These are phyloP conservation scores for Zopfochytrium polystomum DNA, from an alignment of 371 early-diverging fungal species.

Conservation along the genomic window DNA sequence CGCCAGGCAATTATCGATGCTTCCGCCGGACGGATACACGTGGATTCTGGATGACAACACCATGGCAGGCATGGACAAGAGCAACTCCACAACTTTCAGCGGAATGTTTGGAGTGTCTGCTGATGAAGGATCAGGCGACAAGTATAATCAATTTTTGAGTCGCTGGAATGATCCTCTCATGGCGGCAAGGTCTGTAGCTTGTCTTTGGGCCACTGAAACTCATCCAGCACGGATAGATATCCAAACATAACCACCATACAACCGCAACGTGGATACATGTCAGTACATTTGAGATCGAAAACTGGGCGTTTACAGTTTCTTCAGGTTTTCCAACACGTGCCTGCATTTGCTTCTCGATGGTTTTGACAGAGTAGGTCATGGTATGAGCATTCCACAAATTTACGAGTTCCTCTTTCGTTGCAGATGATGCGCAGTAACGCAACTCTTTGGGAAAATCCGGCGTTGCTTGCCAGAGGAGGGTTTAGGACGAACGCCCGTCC, in stretches of 20 bases:
- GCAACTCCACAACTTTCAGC: not conserved
- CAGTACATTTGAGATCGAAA: not conserved
- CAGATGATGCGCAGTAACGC: too few species aligned
- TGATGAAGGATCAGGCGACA: conserved; percentile 23
- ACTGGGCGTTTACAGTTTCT: not conserved
- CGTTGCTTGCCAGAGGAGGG: too few species aligned
- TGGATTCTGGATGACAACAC: conserved; percentile 15
- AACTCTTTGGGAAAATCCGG: too few species aligned
- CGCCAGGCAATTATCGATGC: not conserved
- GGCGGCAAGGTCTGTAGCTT: conserved; percentile 9
- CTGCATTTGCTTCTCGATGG: conserved; percentile 28
- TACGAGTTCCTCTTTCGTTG: not conserved
- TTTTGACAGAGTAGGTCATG: conserved; percentile 11
- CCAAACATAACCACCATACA: conserved; percentile 10
- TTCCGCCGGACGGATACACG: conserved; percentile 10
- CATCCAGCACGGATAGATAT: conserved; percentile 7
- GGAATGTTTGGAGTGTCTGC: conserved; percentile 12
- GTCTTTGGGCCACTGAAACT: not conserved
- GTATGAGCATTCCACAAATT: not conserved
- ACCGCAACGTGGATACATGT: conserved; percentile 17
- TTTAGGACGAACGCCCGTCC: too few species aligned
- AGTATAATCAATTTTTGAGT: conserved; percentile 13
- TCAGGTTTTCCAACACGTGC: conserved; percentile 27
- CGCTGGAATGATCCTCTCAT: conserved; percentile 17
- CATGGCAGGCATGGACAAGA: not conserved